phyloP scores from a whole-genome alignment of 352 stramenopile genomes.

The Phytophthora pinifolia region DNA sequence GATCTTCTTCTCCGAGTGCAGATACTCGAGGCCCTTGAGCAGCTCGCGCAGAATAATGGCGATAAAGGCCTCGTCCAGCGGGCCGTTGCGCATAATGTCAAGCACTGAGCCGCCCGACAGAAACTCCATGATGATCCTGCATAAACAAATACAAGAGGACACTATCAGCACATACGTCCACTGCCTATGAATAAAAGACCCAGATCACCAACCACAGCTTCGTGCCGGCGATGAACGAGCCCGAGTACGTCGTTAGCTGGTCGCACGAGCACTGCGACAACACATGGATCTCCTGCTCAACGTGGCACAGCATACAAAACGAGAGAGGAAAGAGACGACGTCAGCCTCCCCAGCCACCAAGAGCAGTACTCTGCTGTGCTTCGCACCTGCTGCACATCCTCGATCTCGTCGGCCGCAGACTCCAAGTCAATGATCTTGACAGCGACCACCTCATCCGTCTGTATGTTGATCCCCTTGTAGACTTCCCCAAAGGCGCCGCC shows the following conservation, averaged over 20 bases:
- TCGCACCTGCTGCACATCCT: conserved; percentile 80
- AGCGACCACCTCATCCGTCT: conserved; percentile 70
- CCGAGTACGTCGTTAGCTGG: conserved; percentile 90
- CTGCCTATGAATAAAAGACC: not conserved
- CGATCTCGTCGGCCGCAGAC: conserved; percentile 81
- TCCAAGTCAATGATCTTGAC: conserved; percentile 89
- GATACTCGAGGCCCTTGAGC: conserved; percentile 74
- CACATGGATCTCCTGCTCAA: conserved; percentile 84
- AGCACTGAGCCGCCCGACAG: conserved; percentile 91
- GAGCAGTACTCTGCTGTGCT: too few relatives aligned
- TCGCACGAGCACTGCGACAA: conserved; percentile 88
- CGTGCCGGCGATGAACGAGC: conserved; percentile 81
- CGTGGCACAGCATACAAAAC: not conserved
- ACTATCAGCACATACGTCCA: not conserved
- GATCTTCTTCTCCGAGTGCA: conserved; percentile 86
- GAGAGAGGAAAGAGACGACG: not conserved
- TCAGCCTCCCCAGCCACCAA: too few relatives aligned
- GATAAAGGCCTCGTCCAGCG: conserved; percentile 80
- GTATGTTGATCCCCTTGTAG: conserved; percentile 69
- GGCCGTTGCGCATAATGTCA: conserved; percentile 82
- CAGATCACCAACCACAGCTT: conserved; percentile 62
- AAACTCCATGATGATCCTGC: conserved; percentile 95
- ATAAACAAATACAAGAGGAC: not conserved
- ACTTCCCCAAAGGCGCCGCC: conserved; percentile 84
- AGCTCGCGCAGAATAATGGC: conserved; percentile 82